Evolutionary conservation across 768 basidiomycete species (phyloP).

Genomic region (Termitomyces sp.): DNA sequence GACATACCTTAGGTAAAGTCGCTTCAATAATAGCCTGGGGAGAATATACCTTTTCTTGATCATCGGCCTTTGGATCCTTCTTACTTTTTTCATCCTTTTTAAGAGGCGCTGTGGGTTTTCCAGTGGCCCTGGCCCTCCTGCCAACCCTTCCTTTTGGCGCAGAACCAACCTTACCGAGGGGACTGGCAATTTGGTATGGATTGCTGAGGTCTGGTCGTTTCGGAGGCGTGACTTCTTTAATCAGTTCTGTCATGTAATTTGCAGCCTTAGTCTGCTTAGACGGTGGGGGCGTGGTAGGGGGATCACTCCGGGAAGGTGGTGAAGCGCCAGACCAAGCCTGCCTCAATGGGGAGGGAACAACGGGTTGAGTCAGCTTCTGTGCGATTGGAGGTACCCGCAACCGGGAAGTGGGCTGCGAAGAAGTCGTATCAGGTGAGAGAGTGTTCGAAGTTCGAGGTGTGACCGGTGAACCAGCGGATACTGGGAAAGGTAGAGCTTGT

Average conservation of each 20-base stretch:
- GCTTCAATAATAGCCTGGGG: conserved; percentile 75
- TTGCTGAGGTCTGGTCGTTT: conserved; percentile 69
- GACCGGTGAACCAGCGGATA: conserved; percentile 22
- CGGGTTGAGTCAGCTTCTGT: conserved; percentile 57
- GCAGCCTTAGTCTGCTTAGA: conserved; percentile 62
- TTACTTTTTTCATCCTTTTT: conserved; percentile 24
- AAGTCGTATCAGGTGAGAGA: conserved; percentile 13
- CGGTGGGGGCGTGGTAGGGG: conserved; percentile 27
- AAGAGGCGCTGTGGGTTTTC: conserved; percentile 30
- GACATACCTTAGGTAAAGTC: conserved; percentile 65
- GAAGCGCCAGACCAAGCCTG: conserved; percentile 63
- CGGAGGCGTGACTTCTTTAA: conserved; percentile 66
- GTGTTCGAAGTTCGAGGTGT: conserved; percentile 23
- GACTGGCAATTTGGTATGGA: conserved; percentile 74
- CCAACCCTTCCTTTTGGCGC: conserved; percentile 37
- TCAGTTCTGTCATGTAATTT: conserved; percentile 63
- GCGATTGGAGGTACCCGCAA: conserved; percentile 37
- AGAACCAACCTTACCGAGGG: conserved; percentile 44
- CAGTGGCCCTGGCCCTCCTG: conserved; percentile 41
- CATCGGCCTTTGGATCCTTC: conserved; percentile 16
- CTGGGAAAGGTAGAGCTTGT: conserved; percentile 33
- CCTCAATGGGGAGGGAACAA: conserved; percentile 69
- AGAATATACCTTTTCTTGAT: conserved; percentile 34
- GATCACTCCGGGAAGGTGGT: conserved; percentile 29
- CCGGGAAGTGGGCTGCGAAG: conserved; percentile 27